Base-by-base conservation (phyloP, 768 basidiomycete species). In the Boletus vinaceobasis region DNA sequence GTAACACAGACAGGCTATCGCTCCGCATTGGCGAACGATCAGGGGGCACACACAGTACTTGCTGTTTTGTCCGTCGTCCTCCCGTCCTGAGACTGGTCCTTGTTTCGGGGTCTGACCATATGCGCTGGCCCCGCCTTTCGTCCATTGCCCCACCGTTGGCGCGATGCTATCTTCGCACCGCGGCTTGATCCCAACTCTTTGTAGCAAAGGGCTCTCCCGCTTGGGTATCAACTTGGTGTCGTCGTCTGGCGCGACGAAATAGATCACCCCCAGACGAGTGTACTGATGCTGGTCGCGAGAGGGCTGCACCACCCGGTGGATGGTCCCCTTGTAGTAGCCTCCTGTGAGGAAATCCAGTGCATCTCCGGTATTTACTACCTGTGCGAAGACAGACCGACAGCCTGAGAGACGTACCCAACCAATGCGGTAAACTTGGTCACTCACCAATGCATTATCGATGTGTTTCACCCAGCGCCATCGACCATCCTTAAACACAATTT, bases 331-430 rank as follows among this genome's bases (percentile, higher is more conserved):
- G 67, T 85, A 85, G 58, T 73, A 84, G 1, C 83, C 82, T 1
- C 84, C 83, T 1, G 81, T 82, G 21, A 86, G 73, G 60, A 85
- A 82, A 48, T 85, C 79, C 57, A 87, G 62, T 0, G 77, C 76
- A 54, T 85, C 84, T 5, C 84, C 84, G 0, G 79, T 74, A 46
- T 86, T 85, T 43, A 87, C 74, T 8, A 83, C 76, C 84, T 84
- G 21, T 17, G 17, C 23, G n/a, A 10, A 39, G 44, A 35, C 9
- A 19, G 3, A 23, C 23, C 8, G 19, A 49, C 11, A n/a, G 23
- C 23, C 23, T 23, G 23, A 23, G 23, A 26, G 27, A 17, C n/a
- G 11, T 38, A 14, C 14, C 40, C 39, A 36, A 32, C 5, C 5
- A 10, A 39, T n/a, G 9, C 7, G 11, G 9, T 27, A 19, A 13